These are phyloP conservation scores for Penicillium nucicola DNA, from an alignment of 495 filamentous ascomycete genomes.

Conservation along the genomic window DNA sequence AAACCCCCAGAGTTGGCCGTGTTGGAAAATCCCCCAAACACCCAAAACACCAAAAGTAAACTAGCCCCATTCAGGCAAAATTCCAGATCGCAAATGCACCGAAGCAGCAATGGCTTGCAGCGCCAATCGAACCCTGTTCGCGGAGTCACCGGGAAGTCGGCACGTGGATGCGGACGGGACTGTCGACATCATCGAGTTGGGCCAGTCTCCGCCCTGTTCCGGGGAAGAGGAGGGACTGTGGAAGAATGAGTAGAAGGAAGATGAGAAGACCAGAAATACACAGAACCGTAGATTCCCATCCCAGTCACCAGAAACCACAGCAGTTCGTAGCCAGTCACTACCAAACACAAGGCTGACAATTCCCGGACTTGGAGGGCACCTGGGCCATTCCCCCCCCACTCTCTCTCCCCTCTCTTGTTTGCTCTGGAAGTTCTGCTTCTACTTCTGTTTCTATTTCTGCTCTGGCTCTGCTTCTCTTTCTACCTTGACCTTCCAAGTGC, in stretches of 20 bases:
- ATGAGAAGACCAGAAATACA: neutral
- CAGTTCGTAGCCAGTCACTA: too few relatives aligned
- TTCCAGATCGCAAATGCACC: conserved; percentile 20
- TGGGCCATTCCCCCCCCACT: conserved; percentile 11
- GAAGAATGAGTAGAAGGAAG: too few relatives aligned
- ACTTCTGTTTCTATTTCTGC: too few relatives aligned
- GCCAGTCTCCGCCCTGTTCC: conserved; percentile 17
- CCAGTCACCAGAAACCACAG: too few relatives aligned
- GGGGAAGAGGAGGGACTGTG: neutral
- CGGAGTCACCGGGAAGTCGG: conserved; percentile 19
- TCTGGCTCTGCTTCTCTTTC: conserved; percentile 3
- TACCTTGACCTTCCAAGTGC: neutral
- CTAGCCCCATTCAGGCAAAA: conserved; percentile 18
- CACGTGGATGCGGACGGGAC: conserved; percentile 7
- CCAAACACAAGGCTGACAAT: too few relatives aligned
- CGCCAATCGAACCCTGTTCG: neutral
- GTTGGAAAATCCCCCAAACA: too few relatives aligned
- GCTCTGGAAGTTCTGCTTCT: conserved; percentile 12
- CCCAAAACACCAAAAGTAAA: too few relatives aligned
- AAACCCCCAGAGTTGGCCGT: neutral
- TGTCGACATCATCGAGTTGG: conserved; percentile 15
- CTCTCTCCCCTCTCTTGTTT: conserved; percentile 15
- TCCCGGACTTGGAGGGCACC: neutral
- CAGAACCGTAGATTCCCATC: neutral
- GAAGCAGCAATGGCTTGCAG: conserved; percentile 9